These are phyloP conservation scores for Colletotrichum sp. DNA, from an alignment of 2,329 filamentous ascomycete species.

Conservation along the genomic window DNA sequence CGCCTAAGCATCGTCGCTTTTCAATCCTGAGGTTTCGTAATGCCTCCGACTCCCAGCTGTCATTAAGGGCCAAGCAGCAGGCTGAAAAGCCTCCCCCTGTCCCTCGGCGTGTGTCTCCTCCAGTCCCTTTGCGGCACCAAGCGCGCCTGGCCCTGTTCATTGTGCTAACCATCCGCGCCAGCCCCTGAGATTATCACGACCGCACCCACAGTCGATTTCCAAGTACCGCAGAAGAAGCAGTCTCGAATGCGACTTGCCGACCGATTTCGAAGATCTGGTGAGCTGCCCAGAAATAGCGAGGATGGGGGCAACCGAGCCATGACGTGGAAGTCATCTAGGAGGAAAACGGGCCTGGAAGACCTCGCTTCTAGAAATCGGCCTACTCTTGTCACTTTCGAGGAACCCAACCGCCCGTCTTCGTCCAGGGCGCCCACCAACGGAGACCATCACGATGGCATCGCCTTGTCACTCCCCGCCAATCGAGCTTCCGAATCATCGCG, in stretches of 20 bases:
- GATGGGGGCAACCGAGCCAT: conserved; percentile 19
- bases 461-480: background rate
- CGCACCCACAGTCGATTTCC: conserved; percentile 76
- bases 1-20: conserved; percentile 64
- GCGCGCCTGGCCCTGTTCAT: background rate
- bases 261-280: conserved; percentile 58
- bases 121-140: background rate
- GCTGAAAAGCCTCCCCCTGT: conserved; percentile 61
- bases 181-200: conserved; percentile 87
- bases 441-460: conserved; percentile 4
- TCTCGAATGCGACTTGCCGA: conserved; percentile 60
- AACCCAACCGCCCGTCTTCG: conserved; percentile 55
- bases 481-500: conserved; percentile 74
- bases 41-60: conserved; percentile 91
- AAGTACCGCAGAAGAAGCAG: conserved; percentile 57
- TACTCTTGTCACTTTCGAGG: conserved; percentile 54
- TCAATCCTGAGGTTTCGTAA: conserved; percentile 85
- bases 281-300: conserved; percentile 41
- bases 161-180: conserved; percentile 31
- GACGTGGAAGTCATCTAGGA: conserved; percentile 41
- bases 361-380: conserved; percentile 30
- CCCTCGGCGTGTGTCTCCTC: conserved; percentile 57
- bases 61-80: conserved; percentile 75
- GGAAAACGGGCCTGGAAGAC: conserved; percentile 34
- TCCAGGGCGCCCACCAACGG: conserved; percentile 32